These are phyloP conservation scores for Polygonum maritimum DNA, from an alignment of 148 eudicot genomes.

Conservation along the genomic window DNA sequence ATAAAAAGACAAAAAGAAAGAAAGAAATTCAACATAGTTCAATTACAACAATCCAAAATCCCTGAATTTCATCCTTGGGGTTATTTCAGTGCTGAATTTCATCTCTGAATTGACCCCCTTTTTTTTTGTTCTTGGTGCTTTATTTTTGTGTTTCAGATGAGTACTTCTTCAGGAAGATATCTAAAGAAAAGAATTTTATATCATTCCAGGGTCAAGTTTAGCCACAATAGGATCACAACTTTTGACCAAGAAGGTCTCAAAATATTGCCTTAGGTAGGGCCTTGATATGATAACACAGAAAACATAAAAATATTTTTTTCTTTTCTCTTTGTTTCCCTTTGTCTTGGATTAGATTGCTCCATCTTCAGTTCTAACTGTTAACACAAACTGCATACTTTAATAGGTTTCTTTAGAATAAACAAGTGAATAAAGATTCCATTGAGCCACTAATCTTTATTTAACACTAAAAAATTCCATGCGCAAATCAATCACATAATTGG, in stretches of 20 bases:
- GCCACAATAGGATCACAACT: neutral
- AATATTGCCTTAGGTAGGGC: slow-evolving; percentile 5
- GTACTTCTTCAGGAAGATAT: slow-evolving; percentile 1
- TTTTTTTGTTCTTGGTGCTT: neutral
- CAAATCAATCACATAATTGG: slow-evolving; percentile 3
- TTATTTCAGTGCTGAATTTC: neutral
- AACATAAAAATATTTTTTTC: neutral
- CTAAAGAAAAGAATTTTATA: neutral
- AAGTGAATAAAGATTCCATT: slow-evolving; percentile 8
- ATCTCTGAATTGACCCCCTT: neutral
- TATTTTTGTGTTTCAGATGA: neutral
- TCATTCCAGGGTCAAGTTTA: neutral
- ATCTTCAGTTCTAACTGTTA: slow-evolving; percentile 1
- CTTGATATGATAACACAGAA: neutral
- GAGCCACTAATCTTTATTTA: neutral
- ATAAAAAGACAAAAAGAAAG: neutral
- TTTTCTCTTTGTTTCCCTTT: neutral
- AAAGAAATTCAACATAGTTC: neutral
- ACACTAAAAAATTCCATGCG: neutral
- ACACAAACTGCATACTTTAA: neutral
- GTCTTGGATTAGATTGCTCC: slow-evolving; percentile 6
- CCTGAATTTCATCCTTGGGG: neutral
- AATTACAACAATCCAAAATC: neutral
- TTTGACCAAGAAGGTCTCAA: neutral
- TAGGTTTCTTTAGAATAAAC: slow-evolving; percentile 2